Percentiles rank a stretch among this genome's conserved stretches.
Evolutionary conservation across 345 rosid species (phyloP).

Genomic region (Syzygium jambos): DNA sequence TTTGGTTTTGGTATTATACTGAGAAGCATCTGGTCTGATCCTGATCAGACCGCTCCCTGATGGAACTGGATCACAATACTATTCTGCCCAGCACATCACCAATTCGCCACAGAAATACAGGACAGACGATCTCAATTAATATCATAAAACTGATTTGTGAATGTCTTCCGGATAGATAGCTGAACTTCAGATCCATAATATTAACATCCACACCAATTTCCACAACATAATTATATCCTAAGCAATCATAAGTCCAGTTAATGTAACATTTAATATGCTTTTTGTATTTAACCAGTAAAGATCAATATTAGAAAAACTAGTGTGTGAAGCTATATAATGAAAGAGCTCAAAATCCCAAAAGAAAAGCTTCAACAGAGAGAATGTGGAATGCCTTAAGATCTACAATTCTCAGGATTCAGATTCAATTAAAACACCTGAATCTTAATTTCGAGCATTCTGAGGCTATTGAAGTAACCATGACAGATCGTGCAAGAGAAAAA

Average conservation of each 20-base stretch:
- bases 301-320: neutral
- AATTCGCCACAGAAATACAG: neutral
- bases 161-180: neutral
- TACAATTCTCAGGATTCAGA: neutral
- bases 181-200: neutral
- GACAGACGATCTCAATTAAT: neutral
- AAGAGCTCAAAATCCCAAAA: neutral
- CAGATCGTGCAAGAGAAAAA: neutral
- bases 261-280: neutral
- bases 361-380: neutral
- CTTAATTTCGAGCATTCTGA: neutral
- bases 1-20: neutral
- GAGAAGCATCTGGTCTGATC: neutral
- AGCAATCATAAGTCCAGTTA: neutral
- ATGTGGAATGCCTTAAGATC: neutral
- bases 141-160: neutral
- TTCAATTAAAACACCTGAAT: neutral
- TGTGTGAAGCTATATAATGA: neutral
- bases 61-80: neutral
- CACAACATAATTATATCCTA: neutral
- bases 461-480: neutral
- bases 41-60: neutral
- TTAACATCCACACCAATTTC: neutral
- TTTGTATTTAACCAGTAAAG: neutral
- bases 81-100: neutral